Percentiles rank a stretch among this genome's conserved stretches.
Evolutionary conservation across 345 rosid genomes (phyloP).

Genomic region (Hypericum androsaemum): DNA sequence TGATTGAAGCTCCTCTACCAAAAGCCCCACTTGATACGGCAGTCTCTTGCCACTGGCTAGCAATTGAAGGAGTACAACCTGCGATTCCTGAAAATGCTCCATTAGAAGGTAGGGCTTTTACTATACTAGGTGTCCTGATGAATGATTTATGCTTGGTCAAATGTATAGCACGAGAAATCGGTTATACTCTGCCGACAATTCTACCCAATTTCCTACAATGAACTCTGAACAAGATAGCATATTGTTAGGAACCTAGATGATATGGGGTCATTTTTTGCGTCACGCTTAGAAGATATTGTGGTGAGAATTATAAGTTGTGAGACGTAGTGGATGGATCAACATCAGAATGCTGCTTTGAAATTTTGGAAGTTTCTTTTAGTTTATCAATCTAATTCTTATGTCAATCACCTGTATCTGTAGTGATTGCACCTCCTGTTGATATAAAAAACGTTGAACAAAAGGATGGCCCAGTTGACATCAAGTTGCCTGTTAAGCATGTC

Average conservation of each 20-base stretch:
- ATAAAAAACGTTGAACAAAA: conserved; percentile 45
- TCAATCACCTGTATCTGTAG: conserved; percentile 29
- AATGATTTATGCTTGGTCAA: too few species aligned
- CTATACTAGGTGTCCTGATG: not conserved
- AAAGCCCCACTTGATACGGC: conserved; percentile 90
- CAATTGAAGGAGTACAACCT: conserved; percentile 96
- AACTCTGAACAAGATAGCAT: too few species aligned
- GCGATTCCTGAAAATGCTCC: conserved; percentile 96
- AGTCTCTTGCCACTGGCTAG: conserved; percentile 88
- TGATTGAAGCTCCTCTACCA: conserved; percentile 94
- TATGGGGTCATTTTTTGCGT: too few species aligned
- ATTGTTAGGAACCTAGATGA: too few species aligned
- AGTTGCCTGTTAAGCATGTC: conserved; percentile 83
- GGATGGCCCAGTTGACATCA: conserved; percentile 70
- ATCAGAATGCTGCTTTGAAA: too few species aligned
- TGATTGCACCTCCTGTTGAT: conserved; percentile 59
- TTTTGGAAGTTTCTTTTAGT: too few species aligned
- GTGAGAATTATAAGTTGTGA: too few species aligned
- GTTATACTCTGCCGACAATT: too few species aligned
- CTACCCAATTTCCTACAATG: too few species aligned
- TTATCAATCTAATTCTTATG: conserved; percentile 14
- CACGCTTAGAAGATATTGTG: too few species aligned
- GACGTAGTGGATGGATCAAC: too few species aligned
- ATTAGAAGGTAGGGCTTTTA: conserved; percentile 50
- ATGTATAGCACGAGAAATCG: too few species aligned